Percentiles rank a stretch among this genome's conserved stretches.
These are phyloP conservation scores for Tubosaeta sp. DNA, from an alignment of 768 basidiomycete genomes.

Conservation along the genomic window DNA sequence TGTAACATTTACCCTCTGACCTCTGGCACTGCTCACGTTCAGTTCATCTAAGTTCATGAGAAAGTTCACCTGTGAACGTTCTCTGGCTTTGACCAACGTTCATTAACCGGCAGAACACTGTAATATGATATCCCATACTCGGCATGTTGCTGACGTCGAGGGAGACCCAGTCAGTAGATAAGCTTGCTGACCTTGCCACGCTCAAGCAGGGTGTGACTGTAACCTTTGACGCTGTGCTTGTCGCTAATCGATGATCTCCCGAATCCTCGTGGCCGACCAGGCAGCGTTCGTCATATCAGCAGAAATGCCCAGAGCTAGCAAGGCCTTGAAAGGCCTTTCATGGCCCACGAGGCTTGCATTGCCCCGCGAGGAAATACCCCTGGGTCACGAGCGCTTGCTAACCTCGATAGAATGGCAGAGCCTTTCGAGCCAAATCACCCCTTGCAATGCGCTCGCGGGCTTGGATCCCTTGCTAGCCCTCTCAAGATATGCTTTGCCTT, in stretches of 20 bases:
- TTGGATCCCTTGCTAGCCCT: no score
- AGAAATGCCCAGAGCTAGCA: no score
- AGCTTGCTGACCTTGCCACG: slow-evolving; percentile 73
- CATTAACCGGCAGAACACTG: slow-evolving; percentile 5
- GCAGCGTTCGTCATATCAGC: slow-evolving; percentile 68
- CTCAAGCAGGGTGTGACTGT: slow-evolving; percentile 63
- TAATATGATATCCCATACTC: slow-evolving; percentile 62
- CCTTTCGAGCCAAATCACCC: no score
- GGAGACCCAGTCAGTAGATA: slow-evolving; percentile 55
- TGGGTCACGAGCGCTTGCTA: no score
- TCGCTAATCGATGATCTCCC: slow-evolving; percentile 63
- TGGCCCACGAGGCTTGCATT: no score
- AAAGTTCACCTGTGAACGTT: neutral
- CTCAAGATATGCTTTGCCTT: no score
- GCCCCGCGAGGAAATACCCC: no score
- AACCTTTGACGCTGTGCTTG: slow-evolving; percentile 71
- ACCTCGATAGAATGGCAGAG: no score
- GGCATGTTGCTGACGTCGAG: slow-evolving; percentile 56
- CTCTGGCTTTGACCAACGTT: neutral
- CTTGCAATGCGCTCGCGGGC: no score
- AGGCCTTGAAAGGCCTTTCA: no score
- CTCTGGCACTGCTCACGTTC: slow-evolving; percentile 1
- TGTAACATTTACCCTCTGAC: neutral
- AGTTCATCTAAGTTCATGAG: slow-evolving; percentile 2
- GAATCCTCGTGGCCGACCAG: slow-evolving; percentile 73